Evolutionary conservation across 805 yeast species (phyloP), one percentile per base, ranked within the genome.

Genomic region (Kodamaea jinghongensis): DNA sequence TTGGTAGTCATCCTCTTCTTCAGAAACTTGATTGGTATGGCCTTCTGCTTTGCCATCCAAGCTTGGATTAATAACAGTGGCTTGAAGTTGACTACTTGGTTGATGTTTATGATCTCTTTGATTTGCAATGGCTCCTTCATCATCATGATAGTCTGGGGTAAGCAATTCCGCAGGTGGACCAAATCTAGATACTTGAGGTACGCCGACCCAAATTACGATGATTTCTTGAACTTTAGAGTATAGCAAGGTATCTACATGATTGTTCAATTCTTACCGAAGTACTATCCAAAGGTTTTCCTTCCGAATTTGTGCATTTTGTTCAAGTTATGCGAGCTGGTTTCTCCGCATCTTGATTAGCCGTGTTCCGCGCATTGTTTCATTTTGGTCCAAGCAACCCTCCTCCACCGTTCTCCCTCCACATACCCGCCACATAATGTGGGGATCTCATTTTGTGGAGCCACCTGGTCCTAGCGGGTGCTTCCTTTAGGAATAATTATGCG

Each of bases 1-100:
- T 49, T 73, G 49, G 76, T 71, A 10, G 45, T 67, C 38, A 67
- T 71, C 61, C 51, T 70, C 34, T 67, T 72, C 38, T 47, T 70
- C 27, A 60, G 75, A 55, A 71, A 71, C 51, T 51, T 65, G 59
- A 67, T 70, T 36, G 77, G 77, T 11, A 63, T 62, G 56, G 70
- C 61, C 3, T 72, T 71, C 44, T 68, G 75, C 1, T 72, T 70
- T 50, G 75, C 69, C 2, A 62, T 71, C 39, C 68, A 65, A 39
- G 70, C 73, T 10, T 73, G 77, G 76, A 54, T 72, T 30, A 61
- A 56, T 32, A 48, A 48, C 4, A 50, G 56, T 42, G 78, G 77
- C 5, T 51, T 71, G 34, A 59, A 51, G 15, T 44, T 55, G 4
- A 66, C 73, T 10, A 67, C 75, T 1, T 72, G 76, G 75, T 58